Conservation (phyloP, 768 basidiomycete genomes). For the Tulasnella calospora region DNA sequence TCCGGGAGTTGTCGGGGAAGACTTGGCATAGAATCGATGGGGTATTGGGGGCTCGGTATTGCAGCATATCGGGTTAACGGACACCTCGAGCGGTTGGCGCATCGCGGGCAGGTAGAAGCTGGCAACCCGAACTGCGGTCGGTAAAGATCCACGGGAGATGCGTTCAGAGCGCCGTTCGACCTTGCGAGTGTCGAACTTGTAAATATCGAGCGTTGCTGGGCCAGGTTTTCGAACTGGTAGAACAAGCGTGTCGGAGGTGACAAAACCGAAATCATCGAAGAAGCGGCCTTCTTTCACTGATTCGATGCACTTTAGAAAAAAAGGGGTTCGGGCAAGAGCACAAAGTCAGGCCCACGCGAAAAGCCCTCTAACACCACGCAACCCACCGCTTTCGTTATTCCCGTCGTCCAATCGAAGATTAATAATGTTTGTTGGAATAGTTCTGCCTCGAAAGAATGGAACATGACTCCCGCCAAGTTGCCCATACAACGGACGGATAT, state of each 20-base stretch:
- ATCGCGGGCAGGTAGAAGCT: constrained; percentile 16
- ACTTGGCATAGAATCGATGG: neutral
- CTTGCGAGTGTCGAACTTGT: constrained; percentile 18
- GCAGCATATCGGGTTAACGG: constrained; percentile 21
- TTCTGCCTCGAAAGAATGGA: constrained; percentile 21
- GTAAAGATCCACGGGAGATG: constrained; percentile 12
- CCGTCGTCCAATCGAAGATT: constrained; percentile 21
- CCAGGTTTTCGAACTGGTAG: constrained; percentile 19
- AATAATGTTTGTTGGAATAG: constrained; percentile 20
- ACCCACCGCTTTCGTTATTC: constrained; percentile 17
- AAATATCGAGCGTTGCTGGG: constrained; percentile 19
- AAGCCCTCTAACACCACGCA: neutral
- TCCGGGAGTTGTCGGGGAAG: neutral
- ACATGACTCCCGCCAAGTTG: constrained; percentile 20
- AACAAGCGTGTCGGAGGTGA: constrained; percentile 17
- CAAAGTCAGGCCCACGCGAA: neutral
- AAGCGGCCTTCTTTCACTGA: constrained; percentile 18
- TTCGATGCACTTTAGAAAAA: constrained; percentile 21
- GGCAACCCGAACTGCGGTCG: constrained; percentile 20
- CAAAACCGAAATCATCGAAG: constrained; percentile 24
- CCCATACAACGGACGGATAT: constrained; percentile 22
- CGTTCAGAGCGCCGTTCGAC: constrained; percentile 17
- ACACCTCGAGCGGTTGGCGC: constrained; percentile 19
- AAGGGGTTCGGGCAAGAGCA: neutral
- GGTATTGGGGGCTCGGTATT: constrained; percentile 17